Evolutionary conservation across 2,329 filamentous ascomycete genomes (phyloP).

Genomic region (Ceratocystis cacaofunesta): DNA sequence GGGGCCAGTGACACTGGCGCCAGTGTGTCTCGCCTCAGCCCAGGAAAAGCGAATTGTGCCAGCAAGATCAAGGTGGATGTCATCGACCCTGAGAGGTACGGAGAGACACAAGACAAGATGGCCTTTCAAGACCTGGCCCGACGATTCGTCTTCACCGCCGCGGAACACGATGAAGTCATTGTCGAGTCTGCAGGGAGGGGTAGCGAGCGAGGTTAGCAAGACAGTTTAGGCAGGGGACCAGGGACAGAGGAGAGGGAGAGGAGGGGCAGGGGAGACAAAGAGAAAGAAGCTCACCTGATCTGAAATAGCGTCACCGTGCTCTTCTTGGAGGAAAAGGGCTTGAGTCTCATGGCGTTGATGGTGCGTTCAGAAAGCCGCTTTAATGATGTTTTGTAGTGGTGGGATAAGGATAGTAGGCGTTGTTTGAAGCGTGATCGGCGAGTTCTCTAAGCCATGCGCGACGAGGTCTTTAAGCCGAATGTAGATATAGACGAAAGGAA

Average conservation of each 20-base stretch:
- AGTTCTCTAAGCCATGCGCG: constrained; percentile 1
- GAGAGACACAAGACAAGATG: constrained; percentile 59
- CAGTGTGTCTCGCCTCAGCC: constrained; percentile 10
- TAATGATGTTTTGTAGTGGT: neutral
- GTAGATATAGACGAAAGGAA: neutral
- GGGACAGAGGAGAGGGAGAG: neutral
- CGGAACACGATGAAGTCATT: constrained; percentile 68
- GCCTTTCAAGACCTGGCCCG: constrained; percentile 60
- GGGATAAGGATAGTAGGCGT: neutral
- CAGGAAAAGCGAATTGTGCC: constrained; percentile 48
- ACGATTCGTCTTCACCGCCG: constrained; percentile 58
- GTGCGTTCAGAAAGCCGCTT: neutral
- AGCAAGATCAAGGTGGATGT: constrained; percentile 55
- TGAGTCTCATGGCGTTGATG: constrained; percentile 15
- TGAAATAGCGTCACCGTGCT: constrained; percentile 16
- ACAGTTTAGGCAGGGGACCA: neutral
- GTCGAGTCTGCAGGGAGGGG: constrained; percentile 43
- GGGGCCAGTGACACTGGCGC: constrained; percentile 18
- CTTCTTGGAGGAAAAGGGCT: constrained; percentile 17
- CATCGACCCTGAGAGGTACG: constrained; percentile 53
- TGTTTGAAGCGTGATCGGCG: constrained; percentile 1
- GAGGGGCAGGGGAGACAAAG: neutral
- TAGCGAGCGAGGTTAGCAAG: neutral
- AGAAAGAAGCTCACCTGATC: constrained; percentile 13
- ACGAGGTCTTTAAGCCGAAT: neutral